Evolutionary conservation across 768 basidiomycete species (phyloP), one percentile per base, ranked within the genome.

Genomic region (Fibroporia radiculosa): DNA sequence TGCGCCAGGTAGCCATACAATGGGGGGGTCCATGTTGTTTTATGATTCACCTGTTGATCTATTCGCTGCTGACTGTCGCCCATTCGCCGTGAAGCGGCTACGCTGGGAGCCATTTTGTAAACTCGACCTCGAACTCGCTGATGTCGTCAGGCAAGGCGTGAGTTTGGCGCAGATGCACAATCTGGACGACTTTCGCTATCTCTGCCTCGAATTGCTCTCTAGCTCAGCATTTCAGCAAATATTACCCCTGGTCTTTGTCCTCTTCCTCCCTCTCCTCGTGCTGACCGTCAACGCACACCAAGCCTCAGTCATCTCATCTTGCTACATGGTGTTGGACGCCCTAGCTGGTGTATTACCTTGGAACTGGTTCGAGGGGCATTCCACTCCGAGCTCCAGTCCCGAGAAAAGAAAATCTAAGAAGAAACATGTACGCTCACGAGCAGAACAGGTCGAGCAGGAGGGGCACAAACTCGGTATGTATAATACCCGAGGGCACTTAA

Each of bases 1-100:
- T 86, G 84, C 82, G 84, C 84, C 69, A 87, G 81, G 82, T 77
- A 80, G 76, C 78, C 80, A 51, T 54, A 32, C 41, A 24, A 8
- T 19, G 10, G 12, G 36, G 8, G 20, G 20, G 20, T 13, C 36
- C 36, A 38, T 38, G 11, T 38, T 38, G 29, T n/a, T 31, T n/a
- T 31, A 10, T 10, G 16, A 10, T n/a, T 10, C n/a, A 10, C n/a
- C n/a, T n/a, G 16, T 31, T 31, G 16, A 16, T 10, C 29, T 10
- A 16, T 31, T 31, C n/a, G 29, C 29, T 31, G n/a, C 29, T n/a
- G 10, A n/a, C 29, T 31, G 29, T 8, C 29, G 10, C n/a, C 29
- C 29, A n/a, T 31, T n/a, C 29, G 8, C n/a, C 29, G 8, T 8
- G 29, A 31, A 8, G 10, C 29, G 29, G n/a, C 29, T 31, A 8